Evolutionary conservation across 202 grass and related monocot species (phyloP).

Genomic region (Panicum virgatum): DNA sequence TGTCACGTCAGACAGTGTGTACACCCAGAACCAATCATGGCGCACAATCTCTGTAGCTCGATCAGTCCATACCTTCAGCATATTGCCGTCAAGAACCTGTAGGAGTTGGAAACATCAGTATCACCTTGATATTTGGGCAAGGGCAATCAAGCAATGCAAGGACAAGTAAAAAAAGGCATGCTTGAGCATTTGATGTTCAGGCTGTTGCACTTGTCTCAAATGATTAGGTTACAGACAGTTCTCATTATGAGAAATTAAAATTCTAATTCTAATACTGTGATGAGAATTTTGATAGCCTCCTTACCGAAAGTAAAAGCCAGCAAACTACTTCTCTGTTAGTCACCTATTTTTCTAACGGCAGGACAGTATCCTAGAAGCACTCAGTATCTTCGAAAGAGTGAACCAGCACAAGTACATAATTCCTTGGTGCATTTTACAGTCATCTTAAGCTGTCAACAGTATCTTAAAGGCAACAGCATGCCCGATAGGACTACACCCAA

Average conservation of each 20-base stretch:
- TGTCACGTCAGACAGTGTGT: slow-evolving; percentile 56
- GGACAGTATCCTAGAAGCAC: background rate
- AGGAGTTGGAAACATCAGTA: background rate
- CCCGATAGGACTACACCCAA: background rate
- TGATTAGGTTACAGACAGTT: background rate
- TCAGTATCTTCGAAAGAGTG: background rate
- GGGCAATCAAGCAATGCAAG: background rate
- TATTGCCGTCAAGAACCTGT: slow-evolving; percentile 76
- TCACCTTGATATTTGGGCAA: background rate
- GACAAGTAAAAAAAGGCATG: background rate
- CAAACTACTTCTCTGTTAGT: background rate
- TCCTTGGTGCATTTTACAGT: background rate
- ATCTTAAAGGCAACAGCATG: background rate
- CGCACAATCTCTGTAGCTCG: slow-evolving; percentile 67
- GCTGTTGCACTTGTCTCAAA: background rate
- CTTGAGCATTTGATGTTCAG: background rate
- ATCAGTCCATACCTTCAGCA: slow-evolving; percentile 87
- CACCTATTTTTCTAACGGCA: background rate
- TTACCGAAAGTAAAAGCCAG: background rate
- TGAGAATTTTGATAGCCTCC: background rate
- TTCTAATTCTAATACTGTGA: background rate
- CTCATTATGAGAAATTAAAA: background rate
- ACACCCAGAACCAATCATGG: slow-evolving; percentile 88
- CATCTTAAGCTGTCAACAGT: background rate
- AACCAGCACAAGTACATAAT: background rate